A percentile compares a stretch with the other conserved stretches of the same genome.
Evolutionary conservation across 768 basidiomycete genomes (phyloP).

Genomic region (Auricularia heimuer): DNA sequence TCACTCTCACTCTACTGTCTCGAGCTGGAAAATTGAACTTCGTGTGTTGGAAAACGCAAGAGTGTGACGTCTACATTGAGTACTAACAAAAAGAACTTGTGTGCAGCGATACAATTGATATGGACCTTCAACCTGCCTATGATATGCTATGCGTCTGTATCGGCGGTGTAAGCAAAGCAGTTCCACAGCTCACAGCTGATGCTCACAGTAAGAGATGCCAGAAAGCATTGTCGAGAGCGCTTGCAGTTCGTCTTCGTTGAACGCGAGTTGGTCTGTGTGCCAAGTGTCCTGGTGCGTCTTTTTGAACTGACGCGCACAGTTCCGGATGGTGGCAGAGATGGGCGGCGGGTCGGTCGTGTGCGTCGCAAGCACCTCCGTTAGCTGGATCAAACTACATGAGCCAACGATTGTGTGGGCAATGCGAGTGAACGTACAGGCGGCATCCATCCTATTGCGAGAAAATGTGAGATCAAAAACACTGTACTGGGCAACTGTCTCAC

Average conservation of each 20-base stretch:
- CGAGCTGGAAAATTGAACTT: neutral
- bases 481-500: neutral
- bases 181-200: neutral
- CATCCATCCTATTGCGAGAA: slow-evolving; percentile 22
- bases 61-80: neutral
- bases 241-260: slow-evolving; percentile 84
- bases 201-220: slow-evolving; percentile 79
- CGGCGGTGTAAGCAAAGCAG: neutral
- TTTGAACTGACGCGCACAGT: slow-evolving; percentile 77
- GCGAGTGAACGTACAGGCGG: slow-evolving; percentile 29
- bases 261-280: slow-evolving; percentile 79
- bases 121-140: neutral
- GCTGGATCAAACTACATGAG: slow-evolving; percentile 6
- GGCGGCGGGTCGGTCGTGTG: slow-evolving; percentile 82
- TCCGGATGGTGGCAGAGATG: slow-evolving; percentile 82
- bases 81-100: neutral
- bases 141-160: neutral
- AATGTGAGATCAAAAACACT: neutral
- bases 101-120: neutral
- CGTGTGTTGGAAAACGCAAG: neutral
- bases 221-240: slow-evolving; percentile 81
- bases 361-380: slow-evolving; percentile 69
- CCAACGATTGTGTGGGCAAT: too few species aligned
- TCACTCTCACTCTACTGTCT: neutral
- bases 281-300: slow-evolving; percentile 73